A percentile compares a stretch with the other conserved stretches of the same genome.
Conservation (phyloP, 192 early-diverging fungal species). For the Entomortierella parvispora region DNA sequence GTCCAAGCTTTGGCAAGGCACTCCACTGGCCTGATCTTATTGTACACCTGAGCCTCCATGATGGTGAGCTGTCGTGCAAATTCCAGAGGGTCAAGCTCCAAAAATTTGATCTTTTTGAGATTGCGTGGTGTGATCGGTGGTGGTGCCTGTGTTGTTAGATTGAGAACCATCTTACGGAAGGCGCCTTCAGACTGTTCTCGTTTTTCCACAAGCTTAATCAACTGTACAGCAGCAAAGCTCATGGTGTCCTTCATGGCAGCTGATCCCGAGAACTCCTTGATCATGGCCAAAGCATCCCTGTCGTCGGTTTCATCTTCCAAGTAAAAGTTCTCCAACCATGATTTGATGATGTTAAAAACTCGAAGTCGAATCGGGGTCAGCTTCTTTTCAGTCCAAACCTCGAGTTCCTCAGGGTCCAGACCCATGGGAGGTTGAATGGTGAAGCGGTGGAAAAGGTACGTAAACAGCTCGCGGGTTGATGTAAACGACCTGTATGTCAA, state of each 20-base stretch:
- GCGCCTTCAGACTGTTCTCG: conserved; percentile 66
- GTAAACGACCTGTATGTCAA: conserved; percentile 93
- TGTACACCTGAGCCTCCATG: conserved; percentile 82
- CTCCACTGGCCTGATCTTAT: conserved; percentile 85
- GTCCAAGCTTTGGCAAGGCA: conserved; percentile 91
- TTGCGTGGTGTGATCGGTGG: conserved; percentile 83
- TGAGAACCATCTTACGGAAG: conserved; percentile 73
- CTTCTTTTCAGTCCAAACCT: conserved; percentile 88
- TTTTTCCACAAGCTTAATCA: conserved; percentile 74
- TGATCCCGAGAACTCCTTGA: conserved; percentile 75
- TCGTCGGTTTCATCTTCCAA: conserved; percentile 75
- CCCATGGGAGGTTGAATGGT: conserved; percentile 73
- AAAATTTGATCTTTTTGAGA: conserved; percentile 77
- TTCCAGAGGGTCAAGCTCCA: conserved; percentile 91
- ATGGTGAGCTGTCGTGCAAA: conserved; percentile 97
- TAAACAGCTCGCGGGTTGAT: conserved; percentile 80
- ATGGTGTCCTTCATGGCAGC: conserved; percentile 71
- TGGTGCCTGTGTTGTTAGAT: conserved; percentile 72
- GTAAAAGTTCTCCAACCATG: conserved; percentile 90
- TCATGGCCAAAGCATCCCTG: conserved; percentile 65
- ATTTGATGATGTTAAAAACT: conserved; percentile 93
- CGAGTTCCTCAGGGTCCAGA: conserved; percentile 72
- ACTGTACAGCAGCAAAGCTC: conserved; percentile 68
- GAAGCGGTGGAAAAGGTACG: conserved; percentile 82
- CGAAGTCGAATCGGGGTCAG: conserved; percentile 87